Conservation (phyloP, 1,284 basidiomycete species). For the Spongiforma sp. region DNA sequence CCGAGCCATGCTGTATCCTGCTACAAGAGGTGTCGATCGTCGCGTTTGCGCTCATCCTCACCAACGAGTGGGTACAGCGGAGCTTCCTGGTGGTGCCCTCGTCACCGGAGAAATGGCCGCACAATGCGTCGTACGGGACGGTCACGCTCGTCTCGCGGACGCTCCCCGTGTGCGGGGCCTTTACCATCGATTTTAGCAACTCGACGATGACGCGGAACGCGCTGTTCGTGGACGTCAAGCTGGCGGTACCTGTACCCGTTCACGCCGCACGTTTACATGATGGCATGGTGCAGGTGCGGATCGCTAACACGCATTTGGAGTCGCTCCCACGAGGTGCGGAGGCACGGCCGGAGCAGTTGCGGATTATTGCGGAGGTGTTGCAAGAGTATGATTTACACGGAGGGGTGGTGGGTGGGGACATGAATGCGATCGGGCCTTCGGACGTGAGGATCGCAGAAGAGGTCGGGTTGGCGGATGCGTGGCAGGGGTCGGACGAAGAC, state of each 20-base stretch:
- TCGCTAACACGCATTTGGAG: slow-evolving; percentile 76
- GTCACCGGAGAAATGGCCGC: slow-evolving; percentile 57
- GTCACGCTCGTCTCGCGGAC: slow-evolving; percentile 67
- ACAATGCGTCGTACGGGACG: slow-evolving; percentile 54
- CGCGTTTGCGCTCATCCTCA: slow-evolving; percentile 52
- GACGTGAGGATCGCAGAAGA: slow-evolving; percentile 49
- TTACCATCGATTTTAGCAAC: slow-evolving; percentile 54
- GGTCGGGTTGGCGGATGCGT: slow-evolving; percentile 61
- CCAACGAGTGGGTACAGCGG: slow-evolving; percentile 62
- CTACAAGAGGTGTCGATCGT: slow-evolving; percentile 64
- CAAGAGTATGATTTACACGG: slow-evolving; percentile 51
- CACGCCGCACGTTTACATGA: slow-evolving; percentile 35
- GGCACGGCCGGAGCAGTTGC: slow-evolving; percentile 57
- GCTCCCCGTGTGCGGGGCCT: slow-evolving; percentile 50
- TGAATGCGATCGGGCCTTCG: slow-evolving; percentile 62
- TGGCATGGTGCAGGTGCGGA: slow-evolving; percentile 51
- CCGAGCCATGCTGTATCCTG: slow-evolving; percentile 61
- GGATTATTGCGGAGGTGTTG: slow-evolving; percentile 53
- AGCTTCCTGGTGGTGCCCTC: slow-evolving; percentile 63
- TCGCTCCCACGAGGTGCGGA: slow-evolving; percentile 51
- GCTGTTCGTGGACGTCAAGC: slow-evolving; percentile 59
- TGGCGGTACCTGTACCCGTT: slow-evolving; percentile 42
- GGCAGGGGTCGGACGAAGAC: slow-evolving; percentile 46
- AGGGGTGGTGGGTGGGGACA: slow-evolving; percentile 69
- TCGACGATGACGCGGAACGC: slow-evolving; percentile 58